Base-by-base conservation (phyloP, 1,139 yeast genomes). In the Williopsis jadinii region DNA sequence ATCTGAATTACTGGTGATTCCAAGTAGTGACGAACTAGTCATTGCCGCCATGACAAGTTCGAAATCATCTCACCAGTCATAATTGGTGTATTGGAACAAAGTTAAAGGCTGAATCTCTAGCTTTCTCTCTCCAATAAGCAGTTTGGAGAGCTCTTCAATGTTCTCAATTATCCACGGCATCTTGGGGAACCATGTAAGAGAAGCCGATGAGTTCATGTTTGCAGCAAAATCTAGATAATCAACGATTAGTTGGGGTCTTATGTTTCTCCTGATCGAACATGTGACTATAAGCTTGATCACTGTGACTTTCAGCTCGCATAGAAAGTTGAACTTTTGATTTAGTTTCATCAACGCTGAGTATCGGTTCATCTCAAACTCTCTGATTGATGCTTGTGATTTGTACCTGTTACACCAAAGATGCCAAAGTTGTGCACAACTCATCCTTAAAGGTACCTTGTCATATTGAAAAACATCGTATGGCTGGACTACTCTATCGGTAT, bases 151-250 rank as follows among this genome's bases (percentile, higher is more conserved):
- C 32, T 13, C n/a, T 3, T 19, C 24, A 19, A 19, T 19, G 24
- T 19, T 19, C 24, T 19, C 24, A 19, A 19, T 19, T 19, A 19
- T 19, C 24, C 24, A 19, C 6, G 24, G 24, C 24, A 19, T 19
- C 10, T 9, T 15, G 12, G 32, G 32, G 32, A 12, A 19, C 24
- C 24, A 19, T 19, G 24, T 19, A 19, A 19, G 24, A 19, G 24
- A 19, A 19, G 24, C 24, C 6, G 24, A 6, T 19, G 24, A 19
- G 24, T 19, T 19, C 24, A 19, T 19, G 28, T 32, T 14, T 34
- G 35, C 36, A 11, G 29, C 14, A 12, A 28, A 28, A 24, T 41
- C 38, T 39, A 41, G 31, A 30, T 30, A 41, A 24, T 41, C 43
- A 10, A 33, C 32, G 9, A 32, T 30, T 15, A 35, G n/a, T 35